Evolutionary conservation across 2,329 filamentous ascomycete genomes (phyloP).

Genomic region (Huntiella moniliformis): DNA sequence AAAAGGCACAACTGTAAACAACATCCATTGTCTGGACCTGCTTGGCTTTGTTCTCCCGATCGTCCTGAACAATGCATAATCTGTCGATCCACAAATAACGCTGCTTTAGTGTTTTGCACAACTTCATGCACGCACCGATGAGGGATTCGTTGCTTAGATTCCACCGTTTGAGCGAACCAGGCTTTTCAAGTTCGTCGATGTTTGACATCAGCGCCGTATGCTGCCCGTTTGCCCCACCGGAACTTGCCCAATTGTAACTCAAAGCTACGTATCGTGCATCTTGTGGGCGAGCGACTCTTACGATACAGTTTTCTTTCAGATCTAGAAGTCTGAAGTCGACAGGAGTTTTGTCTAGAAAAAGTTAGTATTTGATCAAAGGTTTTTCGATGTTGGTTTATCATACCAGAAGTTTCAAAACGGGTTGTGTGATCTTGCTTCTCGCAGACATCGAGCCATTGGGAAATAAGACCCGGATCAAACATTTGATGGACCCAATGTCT

Average conservation of each 20-base stretch:
- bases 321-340: neutral
- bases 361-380: neutral
- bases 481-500: neutral
- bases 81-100: constrained; percentile 28
- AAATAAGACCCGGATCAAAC: constrained; percentile 1
- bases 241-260: constrained; percentile 23
- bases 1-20: constrained; percentile 25
- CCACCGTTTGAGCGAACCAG: neutral
- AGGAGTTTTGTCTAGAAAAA: neutral
- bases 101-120: constrained; percentile 23
- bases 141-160: neutral
- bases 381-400: neutral
- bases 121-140: constrained; percentile 24
- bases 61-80: constrained; percentile 26
- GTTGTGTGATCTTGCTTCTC: neutral
- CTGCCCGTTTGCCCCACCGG: constrained; percentile 12
- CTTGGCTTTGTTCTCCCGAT: constrained; percentile 19
- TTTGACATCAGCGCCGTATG: neutral
- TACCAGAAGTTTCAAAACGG: neutral
- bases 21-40: constrained; percentile 26
- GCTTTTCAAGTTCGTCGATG: neutral
- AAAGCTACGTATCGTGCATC: constrained; percentile 21
- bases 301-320: constrained; percentile 1
- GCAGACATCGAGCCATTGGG: constrained; percentile 2
- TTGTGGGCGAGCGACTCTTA: neutral